These are phyloP conservation scores for Citrus maxima DNA, from an alignment of 345 rosid species.

Conservation along the genomic window DNA sequence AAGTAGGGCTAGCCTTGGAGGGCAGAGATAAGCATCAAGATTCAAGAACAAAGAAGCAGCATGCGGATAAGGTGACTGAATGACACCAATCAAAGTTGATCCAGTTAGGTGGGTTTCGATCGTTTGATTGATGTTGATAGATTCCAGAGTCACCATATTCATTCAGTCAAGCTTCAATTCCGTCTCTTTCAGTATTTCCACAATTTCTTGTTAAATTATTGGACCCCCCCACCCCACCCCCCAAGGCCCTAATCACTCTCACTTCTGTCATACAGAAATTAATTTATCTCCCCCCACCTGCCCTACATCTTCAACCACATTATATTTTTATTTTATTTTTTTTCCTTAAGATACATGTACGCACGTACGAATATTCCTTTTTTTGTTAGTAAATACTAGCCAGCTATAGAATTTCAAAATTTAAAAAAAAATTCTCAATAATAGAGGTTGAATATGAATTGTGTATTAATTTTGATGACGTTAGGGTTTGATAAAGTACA, in stretches of 20 bases:
- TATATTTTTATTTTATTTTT: not conserved
- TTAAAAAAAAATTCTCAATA: too few species aligned
- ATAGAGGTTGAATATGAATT: too few species aligned
- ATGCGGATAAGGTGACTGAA: not conserved
- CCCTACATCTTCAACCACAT: conserved; percentile 8
- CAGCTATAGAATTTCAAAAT: too few species aligned
- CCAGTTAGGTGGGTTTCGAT: not conserved
- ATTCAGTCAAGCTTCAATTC: not conserved
- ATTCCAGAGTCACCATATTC: not conserved
- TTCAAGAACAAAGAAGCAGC: not conserved
- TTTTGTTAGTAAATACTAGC: too few species aligned
- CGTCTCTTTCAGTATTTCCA: not conserved
- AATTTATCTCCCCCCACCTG: conserved; percentile 7
- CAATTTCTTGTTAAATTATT: not conserved
- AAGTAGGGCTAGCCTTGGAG: not conserved
- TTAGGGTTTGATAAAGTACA: too few species aligned
- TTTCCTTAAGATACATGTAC: not conserved
- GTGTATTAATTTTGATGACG: too few species aligned
- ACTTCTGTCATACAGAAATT: not conserved
- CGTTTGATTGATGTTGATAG: conserved; percentile 6
- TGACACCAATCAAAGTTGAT: not conserved
- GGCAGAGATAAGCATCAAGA: not conserved
- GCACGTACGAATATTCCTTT: too few species aligned
- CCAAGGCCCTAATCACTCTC: not conserved
- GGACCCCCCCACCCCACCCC: not conserved